These are phyloP conservation scores for Hemileia vastatrix DNA, from an alignment of 1,284 basidiomycete species.

Conservation along the genomic window DNA sequence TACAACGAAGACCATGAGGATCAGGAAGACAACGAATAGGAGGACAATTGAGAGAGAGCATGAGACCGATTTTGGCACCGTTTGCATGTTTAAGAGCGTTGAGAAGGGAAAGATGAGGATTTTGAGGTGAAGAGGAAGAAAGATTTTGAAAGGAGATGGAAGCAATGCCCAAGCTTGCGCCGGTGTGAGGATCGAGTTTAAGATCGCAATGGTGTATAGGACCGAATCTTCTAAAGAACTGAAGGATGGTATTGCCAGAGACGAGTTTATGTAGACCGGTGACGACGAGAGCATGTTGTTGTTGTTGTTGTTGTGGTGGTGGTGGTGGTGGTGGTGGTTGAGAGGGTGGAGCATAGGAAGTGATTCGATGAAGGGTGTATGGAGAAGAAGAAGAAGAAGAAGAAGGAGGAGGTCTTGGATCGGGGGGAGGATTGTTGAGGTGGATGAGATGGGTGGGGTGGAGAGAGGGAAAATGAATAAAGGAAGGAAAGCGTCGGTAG, in stretches of 20 bases:
- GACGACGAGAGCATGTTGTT: constrained; percentile 61
- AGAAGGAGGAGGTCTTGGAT: no score
- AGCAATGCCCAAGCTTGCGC: constrained; percentile 71
- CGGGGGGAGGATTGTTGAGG: no score
- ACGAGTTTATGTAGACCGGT: constrained; percentile 64
- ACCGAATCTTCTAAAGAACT: constrained; percentile 62
- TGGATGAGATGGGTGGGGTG: no score
- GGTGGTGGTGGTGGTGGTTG: constrained; percentile 57
- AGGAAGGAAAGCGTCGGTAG: no score
- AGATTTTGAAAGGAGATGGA: constrained; percentile 57
- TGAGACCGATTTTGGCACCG: constrained; percentile 38
- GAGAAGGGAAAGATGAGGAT: constrained; percentile 43
- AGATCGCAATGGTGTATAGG: constrained; percentile 61
- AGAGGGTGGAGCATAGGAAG: constrained; percentile 24
- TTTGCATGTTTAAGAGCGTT: constrained; percentile 25
- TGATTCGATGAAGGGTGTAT: no score
- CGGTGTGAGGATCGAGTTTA: constrained; percentile 68
- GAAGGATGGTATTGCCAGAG: constrained; percentile 57
- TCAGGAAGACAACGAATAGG: constrained; percentile 45
- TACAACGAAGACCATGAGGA: constrained; percentile 45
- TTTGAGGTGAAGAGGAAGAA: no score
- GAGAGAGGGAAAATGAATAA: no score
- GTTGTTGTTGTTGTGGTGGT: no score
- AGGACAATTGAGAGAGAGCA: no score
- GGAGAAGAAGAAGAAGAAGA: no score